Evolutionary conservation across 2,329 filamentous ascomycete species (phyloP), one percentile per base, ranked within the genome.

Genomic region (Pleurostoma richardsiae): DNA sequence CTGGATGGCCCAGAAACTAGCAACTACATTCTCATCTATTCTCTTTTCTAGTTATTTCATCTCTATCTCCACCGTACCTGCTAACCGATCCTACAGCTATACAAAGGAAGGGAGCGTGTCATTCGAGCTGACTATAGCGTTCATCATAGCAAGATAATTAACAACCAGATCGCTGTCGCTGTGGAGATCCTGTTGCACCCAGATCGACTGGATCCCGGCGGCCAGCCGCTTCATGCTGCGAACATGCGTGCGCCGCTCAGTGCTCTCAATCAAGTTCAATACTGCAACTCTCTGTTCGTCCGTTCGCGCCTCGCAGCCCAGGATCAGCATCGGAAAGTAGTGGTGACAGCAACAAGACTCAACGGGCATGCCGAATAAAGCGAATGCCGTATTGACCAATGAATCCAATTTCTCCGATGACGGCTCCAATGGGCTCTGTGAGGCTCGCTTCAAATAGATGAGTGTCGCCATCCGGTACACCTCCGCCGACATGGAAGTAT

Each of bases 161-260:
- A 58, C 27, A 38, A 66, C 5, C 2, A 61, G 29, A 26, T 65
- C 64, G 4, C 30, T 40, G 19, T 67, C 64, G 0, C 50, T 57
- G 33, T 62, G 51, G 4, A 67, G 55, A 43, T 67, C 65, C 41
- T 58, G 59, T 45, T 66, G 64, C 42, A 59, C 56, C 65, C 65
- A 67, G 19, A 65, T 52, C 0, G 59, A 52, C 36, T 57, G 54
- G 3, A 67, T 58, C 2, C 50, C 54, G 2, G 42, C 31, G 6
- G 41, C 53, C n/a, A 64, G 48, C 1, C 45, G 46, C 8, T 45
- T 36, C 29, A 65, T 52, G 41, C 54, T 63, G 3, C 64, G 49
- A 1, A 38, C 30, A 27, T 40, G 49, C 4, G 30, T 30, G 6
- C 33, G 36, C 29, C 26, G 49, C 42, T 61, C 52, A 0, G 56